Evolutionary conservation across 2,329 filamentous ascomycete genomes (phyloP).

Genomic region (Helotiales sp.): DNA sequence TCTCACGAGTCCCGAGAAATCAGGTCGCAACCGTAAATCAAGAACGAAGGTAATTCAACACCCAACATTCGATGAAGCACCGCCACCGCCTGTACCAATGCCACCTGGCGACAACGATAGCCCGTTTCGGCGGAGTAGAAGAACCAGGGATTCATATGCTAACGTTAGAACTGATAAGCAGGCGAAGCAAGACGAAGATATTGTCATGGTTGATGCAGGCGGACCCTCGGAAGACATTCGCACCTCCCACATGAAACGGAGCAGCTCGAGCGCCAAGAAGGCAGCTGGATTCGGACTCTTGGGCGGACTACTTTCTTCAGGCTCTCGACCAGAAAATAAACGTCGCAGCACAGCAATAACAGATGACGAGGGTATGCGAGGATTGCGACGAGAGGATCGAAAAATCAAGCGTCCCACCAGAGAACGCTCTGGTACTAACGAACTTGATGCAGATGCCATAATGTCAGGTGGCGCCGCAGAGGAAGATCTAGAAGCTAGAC

Average conservation of each 20-base stretch:
- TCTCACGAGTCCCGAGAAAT: slow-evolving; percentile 46
- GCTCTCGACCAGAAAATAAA: slow-evolving; percentile 45
- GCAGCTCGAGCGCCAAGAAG: slow-evolving; percentile 63
- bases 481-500: slow-evolving; percentile 53
- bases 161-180: slow-evolving; percentile 55
- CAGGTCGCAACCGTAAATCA: slow-evolving; percentile 41
- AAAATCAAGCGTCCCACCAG: slow-evolving; percentile 35
- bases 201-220: slow-evolving; percentile 55
- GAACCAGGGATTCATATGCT: slow-evolving; percentile 35
- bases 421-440: slow-evolving; percentile 42
- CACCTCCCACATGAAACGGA: slow-evolving; percentile 48
- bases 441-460: slow-evolving; percentile 40
- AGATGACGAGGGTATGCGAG: slow-evolving; percentile 46
- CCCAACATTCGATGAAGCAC: slow-evolving; percentile 22
- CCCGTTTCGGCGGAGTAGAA: slow-evolving; percentile 29
- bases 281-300: slow-evolving; percentile 61
- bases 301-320: slow-evolving; percentile 52
- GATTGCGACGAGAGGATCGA: slow-evolving; percentile 36
- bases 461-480: slow-evolving; percentile 50
- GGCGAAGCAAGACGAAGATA: slow-evolving; percentile 63
- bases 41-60: slow-evolving; percentile 43
- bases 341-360: slow-evolving; percentile 52
- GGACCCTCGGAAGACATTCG: slow-evolving; percentile 42
- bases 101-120: slow-evolving; percentile 30
- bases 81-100: slow-evolving; percentile 35